A percentile compares a stretch with the other conserved stretches of the same genome.
These are phyloP conservation scores for Bidens hawaiensis DNA, from an alignment of 140 eudicot species.

Conservation along the genomic window DNA sequence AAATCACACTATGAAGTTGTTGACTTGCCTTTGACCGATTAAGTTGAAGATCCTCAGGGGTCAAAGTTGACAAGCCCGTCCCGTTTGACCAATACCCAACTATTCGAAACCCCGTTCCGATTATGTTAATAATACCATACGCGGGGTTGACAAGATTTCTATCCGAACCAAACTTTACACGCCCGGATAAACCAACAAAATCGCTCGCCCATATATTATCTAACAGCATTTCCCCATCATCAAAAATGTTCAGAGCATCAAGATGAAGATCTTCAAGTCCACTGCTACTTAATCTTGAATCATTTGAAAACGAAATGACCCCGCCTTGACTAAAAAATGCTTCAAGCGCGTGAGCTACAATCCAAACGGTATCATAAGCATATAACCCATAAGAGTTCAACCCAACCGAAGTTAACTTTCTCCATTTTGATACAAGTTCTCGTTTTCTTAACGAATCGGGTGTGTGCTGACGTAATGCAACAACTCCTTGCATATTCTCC, in stretches of 20 bases:
- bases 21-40: slow-evolving; percentile 52
- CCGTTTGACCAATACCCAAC: slow-evolving; percentile 85
- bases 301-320: slow-evolving; percentile 64
- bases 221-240: slow-evolving; percentile 62
- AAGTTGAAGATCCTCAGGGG: slow-evolving; percentile 66
- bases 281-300: slow-evolving; percentile 42
- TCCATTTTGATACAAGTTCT: slow-evolving; percentile 53
- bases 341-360: slow-evolving; percentile 86
- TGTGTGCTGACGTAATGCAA: slow-evolving; percentile 75
- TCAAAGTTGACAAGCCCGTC: slow-evolving; percentile 63
- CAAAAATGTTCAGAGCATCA: slow-evolving; percentile 65
- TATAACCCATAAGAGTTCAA: slow-evolving; percentile 69
- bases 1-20: slow-evolving; percentile 56
- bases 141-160: slow-evolving; percentile 65
- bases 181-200: slow-evolving; percentile 76
- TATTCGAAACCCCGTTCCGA: slow-evolving; percentile 72
- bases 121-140: slow-evolving; percentile 71
- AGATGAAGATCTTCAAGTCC: slow-evolving; percentile 67
- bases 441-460: slow-evolving; percentile 52
- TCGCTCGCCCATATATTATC: slow-evolving; percentile 58
- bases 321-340: slow-evolving; percentile 71
- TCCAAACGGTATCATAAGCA: slow-evolving; percentile 88
- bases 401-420: slow-evolving; percentile 51
- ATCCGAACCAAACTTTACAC: slow-evolving; percentile 56
- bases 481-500: slow-evolving; percentile 82